Evolutionary conservation across 345 rosid genomes (phyloP).

Genomic region (Aquilaria yunnanensis): DNA sequence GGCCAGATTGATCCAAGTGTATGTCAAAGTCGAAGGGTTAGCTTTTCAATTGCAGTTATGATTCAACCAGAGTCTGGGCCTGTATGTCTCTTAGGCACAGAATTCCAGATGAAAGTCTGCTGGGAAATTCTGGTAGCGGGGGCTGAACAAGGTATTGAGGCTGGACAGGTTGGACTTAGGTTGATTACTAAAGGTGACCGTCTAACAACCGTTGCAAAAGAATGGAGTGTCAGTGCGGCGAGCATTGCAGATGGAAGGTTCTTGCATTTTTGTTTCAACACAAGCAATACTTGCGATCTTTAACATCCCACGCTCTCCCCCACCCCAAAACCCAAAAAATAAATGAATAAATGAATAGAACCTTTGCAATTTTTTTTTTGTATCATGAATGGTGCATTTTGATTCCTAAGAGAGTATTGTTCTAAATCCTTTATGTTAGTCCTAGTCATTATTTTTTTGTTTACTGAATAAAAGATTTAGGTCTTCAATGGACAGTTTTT

Average conservation of each 20-base stretch:
- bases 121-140: slow-evolving; percentile 99
- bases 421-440: no score
- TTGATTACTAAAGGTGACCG: slow-evolving; percentile 90
- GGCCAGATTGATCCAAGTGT: slow-evolving; percentile 76
- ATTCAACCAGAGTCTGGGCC: slow-evolving; percentile 99
- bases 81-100: slow-evolving; percentile 95
- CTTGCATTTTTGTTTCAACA: slow-evolving; percentile 8
- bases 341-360: no score
- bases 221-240: slow-evolving; percentile 98
- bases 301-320: no score
- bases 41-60: slow-evolving; percentile 85
- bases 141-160: slow-evolving; percentile 99
- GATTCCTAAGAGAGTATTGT: no score
- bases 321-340: no score
- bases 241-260: slow-evolving; percentile 99
- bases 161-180: slow-evolving; percentile 98
- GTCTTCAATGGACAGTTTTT: no score
- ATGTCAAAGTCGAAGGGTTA: slow-evolving; percentile 78
- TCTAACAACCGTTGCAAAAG: slow-evolving; percentile 84
- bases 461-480: no score
- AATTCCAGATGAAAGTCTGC: slow-evolving; percentile 86
- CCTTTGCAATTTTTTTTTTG: no score
- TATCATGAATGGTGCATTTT: no score
- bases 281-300: slow-evolving; percentile 1
- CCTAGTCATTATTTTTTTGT: no score